phyloP scores from a whole-genome alignment of 1,284 basidiomycete species.

The Ceraceosorus guamensis region DNA sequence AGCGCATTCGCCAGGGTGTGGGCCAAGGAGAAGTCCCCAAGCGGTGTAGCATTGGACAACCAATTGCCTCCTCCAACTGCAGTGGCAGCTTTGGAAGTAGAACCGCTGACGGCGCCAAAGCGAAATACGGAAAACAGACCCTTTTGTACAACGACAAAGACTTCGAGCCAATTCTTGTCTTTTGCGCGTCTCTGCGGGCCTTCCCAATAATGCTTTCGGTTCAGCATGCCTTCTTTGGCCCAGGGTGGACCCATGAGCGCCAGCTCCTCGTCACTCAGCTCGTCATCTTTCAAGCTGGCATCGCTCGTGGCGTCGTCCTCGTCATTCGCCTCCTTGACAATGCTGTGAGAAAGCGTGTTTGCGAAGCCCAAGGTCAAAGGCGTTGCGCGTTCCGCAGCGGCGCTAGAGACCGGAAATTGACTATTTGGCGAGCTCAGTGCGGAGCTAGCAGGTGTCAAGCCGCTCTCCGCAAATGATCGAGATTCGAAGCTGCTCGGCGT shows the following conservation, averaged over 20 bases:
- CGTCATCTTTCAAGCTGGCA: conserved; percentile 10
- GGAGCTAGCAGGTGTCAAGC: conserved; percentile 2
- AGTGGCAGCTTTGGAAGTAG: neutral
- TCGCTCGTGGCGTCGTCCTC: conserved; percentile 57
- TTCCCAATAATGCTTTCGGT: conserved; percentile 90
- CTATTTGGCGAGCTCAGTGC: conserved; percentile 2
- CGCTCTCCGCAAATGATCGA: conserved; percentile 12
- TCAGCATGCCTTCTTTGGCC: conserved; percentile 95
- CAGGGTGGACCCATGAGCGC: conserved; percentile 90
- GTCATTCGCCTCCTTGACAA: conserved; percentile 87
- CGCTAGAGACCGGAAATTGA: neutral
- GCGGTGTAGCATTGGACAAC: conserved; percentile 76
- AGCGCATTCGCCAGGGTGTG: conserved; percentile 81
- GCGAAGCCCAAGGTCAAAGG: conserved; percentile 76
- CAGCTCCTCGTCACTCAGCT: conserved; percentile 69
- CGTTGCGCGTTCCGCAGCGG: too few species aligned
- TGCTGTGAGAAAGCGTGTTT: conserved; percentile 87
- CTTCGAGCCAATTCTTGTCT: conserved; percentile 77
- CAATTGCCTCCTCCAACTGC: conserved; percentile 87
- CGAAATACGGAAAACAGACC: conserved; percentile 87
- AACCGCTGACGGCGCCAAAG: conserved; percentile 24
- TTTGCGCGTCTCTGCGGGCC: conserved; percentile 69
- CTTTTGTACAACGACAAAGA: conserved; percentile 88
- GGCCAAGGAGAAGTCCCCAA: conserved; percentile 71
- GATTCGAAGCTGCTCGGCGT: conserved; percentile 19